Evolutionary conservation across 371 early-diverging fungal species (phyloP).

Genomic region (Circinella minor): DNA sequence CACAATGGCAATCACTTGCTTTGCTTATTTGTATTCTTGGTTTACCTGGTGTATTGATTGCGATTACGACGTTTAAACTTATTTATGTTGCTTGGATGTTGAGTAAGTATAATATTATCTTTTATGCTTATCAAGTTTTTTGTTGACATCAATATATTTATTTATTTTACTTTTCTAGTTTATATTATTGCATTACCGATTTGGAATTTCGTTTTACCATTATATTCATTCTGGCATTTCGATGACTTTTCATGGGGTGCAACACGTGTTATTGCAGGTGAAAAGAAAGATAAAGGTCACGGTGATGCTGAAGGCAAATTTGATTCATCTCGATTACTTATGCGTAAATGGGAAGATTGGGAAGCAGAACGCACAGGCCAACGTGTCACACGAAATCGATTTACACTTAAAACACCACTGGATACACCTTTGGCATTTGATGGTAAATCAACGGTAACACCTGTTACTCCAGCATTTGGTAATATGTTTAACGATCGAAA

Average conservation of each 20-base stretch:
- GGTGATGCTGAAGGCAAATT: slow-evolving; percentile 67
- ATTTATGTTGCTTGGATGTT: slow-evolving; percentile 85
- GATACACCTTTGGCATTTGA: slow-evolving; percentile 36
- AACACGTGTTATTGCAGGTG: slow-evolving; percentile 79
- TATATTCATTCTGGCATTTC: slow-evolving; percentile 96
- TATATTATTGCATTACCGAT: slow-evolving; percentile 82
- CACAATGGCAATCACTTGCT: slow-evolving; percentile 69
- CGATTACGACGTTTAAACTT: slow-evolving; percentile 82
- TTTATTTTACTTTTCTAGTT: slow-evolving; percentile 29
- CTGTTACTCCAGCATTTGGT: slow-evolving; percentile 41
- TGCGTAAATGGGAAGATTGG: slow-evolving; percentile 77
- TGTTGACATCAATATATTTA: not conserved
- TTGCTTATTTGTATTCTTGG: slow-evolving; percentile 73
- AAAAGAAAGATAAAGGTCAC: slow-evolving; percentile 67
- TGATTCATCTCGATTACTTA: slow-evolving; percentile 67
- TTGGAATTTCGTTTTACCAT: slow-evolving; percentile 95
- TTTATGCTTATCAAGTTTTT: not conserved
- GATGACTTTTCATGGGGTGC: slow-evolving; percentile 97
- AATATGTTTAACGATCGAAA: slow-evolving; percentile 54
- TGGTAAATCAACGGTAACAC: slow-evolving; percentile 31
- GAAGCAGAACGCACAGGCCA: slow-evolving; percentile 65
- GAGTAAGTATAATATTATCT: slow-evolving; percentile 36
- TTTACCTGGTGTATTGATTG: slow-evolving; percentile 86
- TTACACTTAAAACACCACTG: slow-evolving; percentile 40
- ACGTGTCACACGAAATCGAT: slow-evolving; percentile 32